Conservation (phyloP, 2,329 filamentous ascomycete species). For the Curvularia verruculosa region DNA sequence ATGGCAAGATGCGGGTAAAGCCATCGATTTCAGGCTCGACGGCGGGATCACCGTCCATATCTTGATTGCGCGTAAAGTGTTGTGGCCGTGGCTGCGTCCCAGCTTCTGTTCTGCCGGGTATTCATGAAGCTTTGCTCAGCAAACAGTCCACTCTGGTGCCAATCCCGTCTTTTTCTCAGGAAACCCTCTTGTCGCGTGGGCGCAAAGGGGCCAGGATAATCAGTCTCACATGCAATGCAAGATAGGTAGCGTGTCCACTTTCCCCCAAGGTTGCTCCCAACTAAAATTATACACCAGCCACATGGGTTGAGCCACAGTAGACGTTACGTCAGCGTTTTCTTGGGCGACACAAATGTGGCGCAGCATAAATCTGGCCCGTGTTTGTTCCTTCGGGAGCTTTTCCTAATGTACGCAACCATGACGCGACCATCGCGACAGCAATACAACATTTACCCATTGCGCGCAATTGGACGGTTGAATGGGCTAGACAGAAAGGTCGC, state of each 20-base stretch:
- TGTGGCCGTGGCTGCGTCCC: conserved; percentile 32
- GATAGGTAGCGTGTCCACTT: conserved; percentile 43
- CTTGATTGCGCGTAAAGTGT: conserved; percentile 26
- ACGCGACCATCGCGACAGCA: conserved; percentile 37
- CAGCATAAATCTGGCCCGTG: neutral
- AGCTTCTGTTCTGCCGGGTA: conserved; percentile 21
- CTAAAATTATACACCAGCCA: conserved; percentile 20
- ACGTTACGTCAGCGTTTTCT: conserved; percentile 28
- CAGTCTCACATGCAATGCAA: conserved; percentile 11
- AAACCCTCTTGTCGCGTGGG: conserved; percentile 8
- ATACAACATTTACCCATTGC: conserved; percentile 17
- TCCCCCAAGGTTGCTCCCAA: conserved; percentile 25
- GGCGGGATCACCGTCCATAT: conserved; percentile 75
- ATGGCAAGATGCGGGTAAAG: conserved; percentile 84
- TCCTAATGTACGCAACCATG: conserved; percentile 34
- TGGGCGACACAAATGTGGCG: conserved; percentile 16
- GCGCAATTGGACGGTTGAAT: conserved; percentile 13
- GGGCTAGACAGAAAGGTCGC: conserved; percentile 1
- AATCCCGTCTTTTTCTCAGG: conserved; percentile 10
- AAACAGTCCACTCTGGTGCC: conserved; percentile 7
- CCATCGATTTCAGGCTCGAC: conserved; percentile 74
- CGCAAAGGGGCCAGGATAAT: conserved; percentile 24
- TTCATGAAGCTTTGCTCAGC: conserved; percentile 24
- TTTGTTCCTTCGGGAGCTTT: conserved; percentile 22
- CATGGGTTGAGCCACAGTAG: conserved; percentile 8